These are phyloP conservation scores for Pelargonium nanum DNA, from an alignment of 345 rosid species.

Conservation along the genomic window DNA sequence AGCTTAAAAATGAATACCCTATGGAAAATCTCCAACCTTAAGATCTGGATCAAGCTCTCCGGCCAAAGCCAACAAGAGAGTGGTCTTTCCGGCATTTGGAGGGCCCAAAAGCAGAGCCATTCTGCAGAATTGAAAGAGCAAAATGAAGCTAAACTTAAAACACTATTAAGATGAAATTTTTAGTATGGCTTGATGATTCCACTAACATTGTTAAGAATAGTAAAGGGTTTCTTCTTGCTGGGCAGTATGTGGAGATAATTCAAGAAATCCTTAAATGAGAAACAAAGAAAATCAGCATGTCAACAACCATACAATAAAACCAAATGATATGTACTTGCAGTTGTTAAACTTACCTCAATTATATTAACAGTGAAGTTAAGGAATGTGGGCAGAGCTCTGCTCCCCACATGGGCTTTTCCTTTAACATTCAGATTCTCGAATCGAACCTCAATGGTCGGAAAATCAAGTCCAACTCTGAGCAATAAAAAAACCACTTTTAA, in stretches of 20 bases:
- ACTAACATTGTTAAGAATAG: constrained; percentile 40
- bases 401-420: constrained; percentile 20
- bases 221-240: constrained; percentile 22
- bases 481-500: background rate
- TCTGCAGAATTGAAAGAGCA: constrained; percentile 33
- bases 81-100: constrained; percentile 64
- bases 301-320: background rate
- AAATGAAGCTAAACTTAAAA: background rate
- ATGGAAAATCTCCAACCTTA: constrained; percentile 18
- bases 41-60: constrained; percentile 44
- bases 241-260: constrained; percentile 16
- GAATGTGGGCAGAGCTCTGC: constrained; percentile 29
- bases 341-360: constrained; percentile 22
- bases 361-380: constrained; percentile 15
- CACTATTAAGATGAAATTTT: background rate
- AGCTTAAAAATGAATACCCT: too few species aligned
- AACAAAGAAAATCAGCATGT: background rate
- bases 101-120: too few species aligned
- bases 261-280: constrained; percentile 16
- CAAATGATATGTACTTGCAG: background rate
- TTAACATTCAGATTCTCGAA: constrained; percentile 28
- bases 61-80: constrained; percentile 45
- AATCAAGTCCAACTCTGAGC: constrained; percentile 25
- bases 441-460: constrained; percentile 37
- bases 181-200: constrained; percentile 57